These are phyloP conservation scores for Annona cherimola DNA, from an alignment of 164 flowering plant genomes.

Conservation along the genomic window DNA sequence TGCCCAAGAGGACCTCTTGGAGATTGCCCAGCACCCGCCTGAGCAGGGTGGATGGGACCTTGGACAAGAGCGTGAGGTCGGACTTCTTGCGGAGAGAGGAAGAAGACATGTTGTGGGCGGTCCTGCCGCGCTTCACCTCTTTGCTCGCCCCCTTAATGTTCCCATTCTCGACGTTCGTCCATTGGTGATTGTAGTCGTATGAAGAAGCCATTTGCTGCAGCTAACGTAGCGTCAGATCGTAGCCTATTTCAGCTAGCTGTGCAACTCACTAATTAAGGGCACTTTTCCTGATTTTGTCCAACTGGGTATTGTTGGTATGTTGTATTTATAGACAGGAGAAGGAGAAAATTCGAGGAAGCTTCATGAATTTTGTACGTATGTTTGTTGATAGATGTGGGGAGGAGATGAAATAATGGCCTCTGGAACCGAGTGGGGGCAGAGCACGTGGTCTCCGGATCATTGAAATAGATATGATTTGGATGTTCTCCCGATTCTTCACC, in stretches of 20 bases:
- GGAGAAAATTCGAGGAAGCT: not conserved
- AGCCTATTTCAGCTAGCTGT: not conserved
- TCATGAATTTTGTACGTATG: not conserved
- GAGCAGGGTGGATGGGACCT: conserved; percentile 22
- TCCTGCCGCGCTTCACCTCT: conserved; percentile 11
- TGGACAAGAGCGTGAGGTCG: conserved; percentile 25
- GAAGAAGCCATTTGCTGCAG: conserved; percentile 5
- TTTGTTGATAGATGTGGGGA: not conserved
- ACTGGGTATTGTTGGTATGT: not conserved
- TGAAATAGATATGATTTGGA: not conserved
- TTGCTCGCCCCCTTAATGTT: conserved; percentile 14
- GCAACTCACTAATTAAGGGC: too few relatives aligned
- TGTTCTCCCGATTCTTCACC: not conserved
- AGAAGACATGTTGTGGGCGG: conserved; percentile 31
- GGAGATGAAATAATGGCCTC: not conserved
- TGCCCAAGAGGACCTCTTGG: conserved; percentile 47
- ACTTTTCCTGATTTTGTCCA: not conserved
- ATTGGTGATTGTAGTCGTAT: not conserved
- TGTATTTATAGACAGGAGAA: not conserved
- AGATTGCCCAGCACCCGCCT: conserved; percentile 32
- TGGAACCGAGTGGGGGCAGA: not conserved
- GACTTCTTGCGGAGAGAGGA: conserved; percentile 34
- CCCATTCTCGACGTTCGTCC: not conserved
- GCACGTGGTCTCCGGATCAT: not conserved
- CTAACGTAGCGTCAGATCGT: not conserved